Conservation (phyloP, 2,329 filamentous ascomycete genomes). For the Berkeleyomyces basicola region DNA sequence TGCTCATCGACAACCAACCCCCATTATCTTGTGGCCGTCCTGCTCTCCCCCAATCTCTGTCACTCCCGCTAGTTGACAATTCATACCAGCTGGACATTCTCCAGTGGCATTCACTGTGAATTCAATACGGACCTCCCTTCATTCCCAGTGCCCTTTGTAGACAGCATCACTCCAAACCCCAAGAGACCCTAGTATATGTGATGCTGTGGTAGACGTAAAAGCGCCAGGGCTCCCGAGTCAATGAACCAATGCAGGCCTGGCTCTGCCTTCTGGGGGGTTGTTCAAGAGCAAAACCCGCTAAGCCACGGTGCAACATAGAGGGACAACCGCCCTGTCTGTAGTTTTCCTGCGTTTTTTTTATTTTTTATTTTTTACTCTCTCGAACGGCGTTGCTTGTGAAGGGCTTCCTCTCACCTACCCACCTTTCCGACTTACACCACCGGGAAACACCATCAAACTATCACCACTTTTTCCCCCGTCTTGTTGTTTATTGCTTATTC, state of each 20-base stretch:
- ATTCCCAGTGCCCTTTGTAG: not conserved
- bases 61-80: not conserved
- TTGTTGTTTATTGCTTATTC: not conserved
- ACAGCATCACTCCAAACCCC: not conserved
- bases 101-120: not conserved
- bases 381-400: not conserved
- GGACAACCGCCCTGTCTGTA: not conserved
- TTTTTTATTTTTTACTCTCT: not conserved
- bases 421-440: not conserved
- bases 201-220: not conserved
- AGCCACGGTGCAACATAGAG: not conserved
- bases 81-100: not conserved
- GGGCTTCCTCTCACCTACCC: not conserved
- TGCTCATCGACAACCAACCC: not conserved
- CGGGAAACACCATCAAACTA: not conserved
- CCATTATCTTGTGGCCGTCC: not conserved
- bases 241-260: not conserved
- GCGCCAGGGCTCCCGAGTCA: not conserved
- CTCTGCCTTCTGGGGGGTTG: not conserved
- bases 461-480: not conserved
- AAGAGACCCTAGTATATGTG: not conserved
- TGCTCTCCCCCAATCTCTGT: not conserved
- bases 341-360: not conserved
- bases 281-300: not conserved
- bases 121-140: not conserved